phyloP scores from a whole-genome alignment of 2,329 filamentous ascomycete genomes.

The Herpotrichia juniperi region DNA sequence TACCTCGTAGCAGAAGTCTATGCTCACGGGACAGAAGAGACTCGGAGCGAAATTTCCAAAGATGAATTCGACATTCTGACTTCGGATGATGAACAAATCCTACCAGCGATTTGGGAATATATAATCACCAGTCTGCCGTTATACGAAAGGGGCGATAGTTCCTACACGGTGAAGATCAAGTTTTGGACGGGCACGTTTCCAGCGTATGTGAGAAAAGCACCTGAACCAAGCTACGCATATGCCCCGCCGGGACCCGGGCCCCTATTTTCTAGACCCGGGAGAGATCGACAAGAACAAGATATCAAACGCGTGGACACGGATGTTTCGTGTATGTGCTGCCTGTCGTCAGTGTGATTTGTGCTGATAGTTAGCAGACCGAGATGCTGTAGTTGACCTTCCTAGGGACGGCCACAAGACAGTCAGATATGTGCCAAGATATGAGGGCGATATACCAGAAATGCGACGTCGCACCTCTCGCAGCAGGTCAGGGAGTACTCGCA shows the following conservation, averaged over 20 bases:
- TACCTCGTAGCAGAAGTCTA: constrained; percentile 21
- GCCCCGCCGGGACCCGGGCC: not conserved
- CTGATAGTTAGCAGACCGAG: not conserved
- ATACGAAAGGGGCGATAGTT: not conserved
- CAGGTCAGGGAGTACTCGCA: too few relatives aligned
- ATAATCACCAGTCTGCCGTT: constrained; percentile 1
- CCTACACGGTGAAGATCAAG: not conserved
- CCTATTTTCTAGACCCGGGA: not conserved
- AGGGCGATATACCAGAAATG: too few relatives aligned
- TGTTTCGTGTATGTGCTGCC: not conserved
- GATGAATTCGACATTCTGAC: constrained; percentile 21
- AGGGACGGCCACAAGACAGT: too few relatives aligned
- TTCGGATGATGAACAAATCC: constrained; percentile 15
- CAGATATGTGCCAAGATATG: too few relatives aligned
- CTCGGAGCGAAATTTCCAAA: constrained; percentile 10
- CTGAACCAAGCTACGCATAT: not conserved
- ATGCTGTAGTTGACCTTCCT: too few relatives aligned
- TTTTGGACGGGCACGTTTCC: not conserved
- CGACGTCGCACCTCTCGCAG: too few relatives aligned
- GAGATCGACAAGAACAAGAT: too few relatives aligned
- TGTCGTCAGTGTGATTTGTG: not conserved
- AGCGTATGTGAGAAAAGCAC: not conserved
- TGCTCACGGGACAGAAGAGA: not conserved
- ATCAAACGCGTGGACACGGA: not conserved
- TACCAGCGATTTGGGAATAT: constrained; percentile 27